Evolutionary conservation across 139 green algal genomes (phyloP), one percentile per base, ranked within the genome.

Genomic region (Trebouxia sp.): DNA sequence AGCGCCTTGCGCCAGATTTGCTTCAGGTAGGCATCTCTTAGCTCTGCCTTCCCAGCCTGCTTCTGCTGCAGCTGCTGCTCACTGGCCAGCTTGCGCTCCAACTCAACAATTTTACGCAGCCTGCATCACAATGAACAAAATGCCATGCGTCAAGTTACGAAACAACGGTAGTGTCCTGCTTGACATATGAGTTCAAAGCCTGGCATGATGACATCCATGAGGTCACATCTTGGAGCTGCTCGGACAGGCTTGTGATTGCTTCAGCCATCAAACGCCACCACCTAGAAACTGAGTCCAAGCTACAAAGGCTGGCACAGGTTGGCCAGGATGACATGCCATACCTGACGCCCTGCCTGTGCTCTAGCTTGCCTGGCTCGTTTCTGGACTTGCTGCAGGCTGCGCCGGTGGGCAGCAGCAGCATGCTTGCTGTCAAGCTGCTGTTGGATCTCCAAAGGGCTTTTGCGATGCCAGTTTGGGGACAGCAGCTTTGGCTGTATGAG

Each of bases 21-120:
- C 26, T 75, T 78, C 50, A 91, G 79, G 76, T 90, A 86, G 14
- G 85, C 84, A 78, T 88, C 80, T 5, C 89, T 81, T 77, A 91
- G 85, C 83, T 88, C 65, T 10, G 79, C 62, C 38, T 85, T 89
- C 79, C 87, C 83, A 0, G 85, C 81, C 15, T 90, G 86, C 81
- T 88, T 86, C 55, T 87, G 84, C 41, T 86, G 82, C 48, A 81
- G 78, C 7, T 79, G 76, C 22, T 65, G 77, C n/a, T 72, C 65
- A 8, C 80, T 79, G 41, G 75, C 76, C 35, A 83, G 69, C 38
- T 66, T 78, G 28, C 55, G 65, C 81, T 84, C 79, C 66, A 83
- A 72, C 82, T 83, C 80, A 26, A n/a, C 30, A 22, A n/a, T 53
- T 79, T n/a, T 79, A 47, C 14, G 66, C 74, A 14, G 74, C 74